These are phyloP conservation scores for Talinum fruticosum DNA, from an alignment of 148 eudicot genomes.

Conservation along the genomic window DNA sequence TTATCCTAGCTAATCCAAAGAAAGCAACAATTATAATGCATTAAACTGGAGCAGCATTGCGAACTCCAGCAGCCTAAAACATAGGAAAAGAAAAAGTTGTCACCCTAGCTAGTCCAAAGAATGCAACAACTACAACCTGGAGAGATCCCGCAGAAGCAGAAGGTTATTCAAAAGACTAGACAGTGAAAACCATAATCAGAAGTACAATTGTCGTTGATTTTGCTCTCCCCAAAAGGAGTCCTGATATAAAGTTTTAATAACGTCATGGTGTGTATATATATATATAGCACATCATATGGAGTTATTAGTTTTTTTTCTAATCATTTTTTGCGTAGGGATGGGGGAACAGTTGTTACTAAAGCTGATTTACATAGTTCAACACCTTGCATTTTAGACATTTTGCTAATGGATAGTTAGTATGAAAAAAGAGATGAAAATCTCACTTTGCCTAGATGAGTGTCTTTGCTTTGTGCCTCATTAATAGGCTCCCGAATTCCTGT, in stretches of 20 bases:
- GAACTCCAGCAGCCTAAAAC: conserved; percentile 62
- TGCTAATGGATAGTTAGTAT: not conserved
- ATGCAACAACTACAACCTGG: not conserved
- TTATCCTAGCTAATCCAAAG: no score
- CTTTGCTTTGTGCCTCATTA: not conserved
- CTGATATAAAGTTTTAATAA: not conserved
- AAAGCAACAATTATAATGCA: conserved; percentile 19
- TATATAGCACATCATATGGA: not conserved
- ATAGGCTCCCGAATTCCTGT: not conserved
- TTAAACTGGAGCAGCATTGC: conserved; percentile 65
- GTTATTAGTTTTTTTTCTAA: no score
- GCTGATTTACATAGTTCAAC: no score
- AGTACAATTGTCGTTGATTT: no score
- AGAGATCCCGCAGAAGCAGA: not conserved
- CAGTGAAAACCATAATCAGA: no score
- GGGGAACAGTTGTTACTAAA: no score
- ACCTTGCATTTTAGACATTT: not conserved
- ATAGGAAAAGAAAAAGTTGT: not conserved
- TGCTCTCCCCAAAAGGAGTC: not conserved
- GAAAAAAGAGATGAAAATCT: not conserved
- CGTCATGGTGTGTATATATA: no score
- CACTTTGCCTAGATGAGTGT: not conserved
- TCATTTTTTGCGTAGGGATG: no score
- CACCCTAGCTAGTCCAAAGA: no score
- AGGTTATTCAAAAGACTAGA: no score